These are phyloP conservation scores for Aspergillus pseudoterreus DNA, from an alignment of 2,329 filamentous ascomycete species.

Conservation along the genomic window DNA sequence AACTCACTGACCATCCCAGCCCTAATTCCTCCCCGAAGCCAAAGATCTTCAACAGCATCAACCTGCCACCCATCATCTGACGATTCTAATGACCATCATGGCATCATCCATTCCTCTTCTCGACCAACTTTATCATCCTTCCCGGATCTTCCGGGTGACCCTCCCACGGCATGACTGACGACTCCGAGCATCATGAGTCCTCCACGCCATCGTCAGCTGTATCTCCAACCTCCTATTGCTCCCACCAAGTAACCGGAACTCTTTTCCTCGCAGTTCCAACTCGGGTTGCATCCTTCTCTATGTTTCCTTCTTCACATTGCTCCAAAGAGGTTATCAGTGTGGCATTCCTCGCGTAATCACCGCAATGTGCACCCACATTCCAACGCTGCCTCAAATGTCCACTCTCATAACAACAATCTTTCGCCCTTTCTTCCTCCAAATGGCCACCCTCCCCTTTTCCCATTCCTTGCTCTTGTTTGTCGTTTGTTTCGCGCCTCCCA, in stretches of 20 bases:
- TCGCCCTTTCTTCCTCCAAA: constrained; percentile 6
- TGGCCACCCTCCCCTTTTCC: constrained; percentile 3
- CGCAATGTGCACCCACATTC: constrained; percentile 29
- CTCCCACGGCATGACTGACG: no score
- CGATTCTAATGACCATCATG: background rate
- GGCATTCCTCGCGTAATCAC: constrained; percentile 28
- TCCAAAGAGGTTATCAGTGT: constrained; percentile 15
- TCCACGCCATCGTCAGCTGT: no score
- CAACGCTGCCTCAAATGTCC: constrained; percentile 12
- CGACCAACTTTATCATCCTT: no score
- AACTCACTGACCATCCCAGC: no score
- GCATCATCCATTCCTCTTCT: background rate
- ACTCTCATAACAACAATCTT: constrained; percentile 28
- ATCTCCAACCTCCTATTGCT: no score
- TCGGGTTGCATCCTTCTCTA: background rate
- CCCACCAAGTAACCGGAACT: no score
- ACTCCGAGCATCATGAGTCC: no score
- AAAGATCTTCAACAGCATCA: background rate
- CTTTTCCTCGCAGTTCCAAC: background rate
- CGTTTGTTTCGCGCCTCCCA: constrained; percentile 5
- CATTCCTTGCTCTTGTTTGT: constrained; percentile 9
- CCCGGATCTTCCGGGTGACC: no score
- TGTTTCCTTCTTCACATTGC: background rate
- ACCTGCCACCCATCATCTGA: background rate
- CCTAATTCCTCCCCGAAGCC: no score